Base-by-base conservation (phyloP, 257 asterid genomes). In the Rubia yunnanensis region DNA sequence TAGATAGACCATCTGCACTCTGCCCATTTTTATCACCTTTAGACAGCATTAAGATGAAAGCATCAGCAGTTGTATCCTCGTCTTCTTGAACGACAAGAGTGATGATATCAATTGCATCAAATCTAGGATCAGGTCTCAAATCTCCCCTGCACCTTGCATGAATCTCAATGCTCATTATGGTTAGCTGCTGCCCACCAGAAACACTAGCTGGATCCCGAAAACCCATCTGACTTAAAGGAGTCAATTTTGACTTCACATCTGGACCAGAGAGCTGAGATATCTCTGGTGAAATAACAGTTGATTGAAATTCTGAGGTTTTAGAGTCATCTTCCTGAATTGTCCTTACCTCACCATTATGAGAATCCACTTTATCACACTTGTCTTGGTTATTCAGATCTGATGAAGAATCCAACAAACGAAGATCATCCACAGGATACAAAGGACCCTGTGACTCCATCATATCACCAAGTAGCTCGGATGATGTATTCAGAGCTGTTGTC, bases 201-300 rank as follows among this genome's bases (percentile, higher is more conserved):
- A 76, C 82, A 78, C 91, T 87, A 34, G 97, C 96, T 30, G 98
- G 94, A 76, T 92, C 96, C 28, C 87, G 88, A 66, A 92, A 89
- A 31, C 96, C 96, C 78, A 73, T 80, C 81, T 92, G 99, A 77
- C 97, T 92, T 77, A 87, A 73, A 28, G 97, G 95, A 70, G 99
- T 92, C 46, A 73, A 81, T 81, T 84, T 84, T 70, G 77, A 70
- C 73, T 69, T 79, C 71, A 73, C 69, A 72, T 87, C 94, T 70
- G 99, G 99, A 66, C 91, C 95, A 28, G 98, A 92, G 75, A 92
- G 78, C 88, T 92, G 98, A 77, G 98, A 92, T 66, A 70, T 58
- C 69, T 84, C 86, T 48, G 64, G 83, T 18, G 82, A 79, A 72
- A 66, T 67, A 70, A 67, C 70, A 68, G 77, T 67, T 61, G 83